Evolutionary conservation across 331 rosid genomes (phyloP).

Genomic region (Quercus tomentella): DNA sequence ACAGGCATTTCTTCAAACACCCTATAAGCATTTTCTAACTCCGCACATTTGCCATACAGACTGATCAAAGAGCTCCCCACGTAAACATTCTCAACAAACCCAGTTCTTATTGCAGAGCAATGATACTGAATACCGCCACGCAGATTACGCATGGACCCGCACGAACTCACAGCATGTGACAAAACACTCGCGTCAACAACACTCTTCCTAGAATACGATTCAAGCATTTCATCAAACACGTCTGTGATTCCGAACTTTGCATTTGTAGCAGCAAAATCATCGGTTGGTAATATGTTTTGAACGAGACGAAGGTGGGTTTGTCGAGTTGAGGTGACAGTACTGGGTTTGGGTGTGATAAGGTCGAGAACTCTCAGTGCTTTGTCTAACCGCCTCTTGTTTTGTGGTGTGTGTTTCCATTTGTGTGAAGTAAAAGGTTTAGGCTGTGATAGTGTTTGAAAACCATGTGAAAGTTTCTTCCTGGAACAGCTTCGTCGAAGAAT

Average conservation of each 20-base stretch:
- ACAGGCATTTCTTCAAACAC: conserved; percentile 73
- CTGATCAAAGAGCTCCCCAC: conserved; percentile 77
- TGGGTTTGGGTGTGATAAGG: conserved; percentile 36
- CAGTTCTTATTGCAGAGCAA: conserved; percentile 56
- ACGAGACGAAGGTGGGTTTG: conserved; percentile 65
- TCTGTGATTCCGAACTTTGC: conserved; percentile 3
- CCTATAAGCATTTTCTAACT: conserved; percentile 38
- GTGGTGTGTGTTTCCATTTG: conserved; percentile 14
- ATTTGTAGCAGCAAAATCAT: neutral
- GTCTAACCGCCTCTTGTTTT: conserved; percentile 10
- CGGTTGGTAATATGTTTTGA: conserved; percentile 37
- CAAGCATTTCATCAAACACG: conserved; percentile 17
- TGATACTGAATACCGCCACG: conserved; percentile 67
- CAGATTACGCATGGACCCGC: conserved; percentile 48
- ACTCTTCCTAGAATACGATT: conserved; percentile 18
- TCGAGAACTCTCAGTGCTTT: conserved; percentile 54
- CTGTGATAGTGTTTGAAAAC: conserved; percentile 2
- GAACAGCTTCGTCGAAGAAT: neutral
- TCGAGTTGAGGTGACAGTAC: conserved; percentile 12
- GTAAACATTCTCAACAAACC: conserved; percentile 60
- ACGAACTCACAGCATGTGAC: conserved; percentile 53
- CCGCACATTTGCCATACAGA: conserved; percentile 51
- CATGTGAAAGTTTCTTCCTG: conserved; percentile 14
- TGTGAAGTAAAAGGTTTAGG: conserved; percentile 26
- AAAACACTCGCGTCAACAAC: conserved; percentile 42